Conservation (phyloP, 495 filamentous ascomycete species). For the Penicillium herquei region DNA sequence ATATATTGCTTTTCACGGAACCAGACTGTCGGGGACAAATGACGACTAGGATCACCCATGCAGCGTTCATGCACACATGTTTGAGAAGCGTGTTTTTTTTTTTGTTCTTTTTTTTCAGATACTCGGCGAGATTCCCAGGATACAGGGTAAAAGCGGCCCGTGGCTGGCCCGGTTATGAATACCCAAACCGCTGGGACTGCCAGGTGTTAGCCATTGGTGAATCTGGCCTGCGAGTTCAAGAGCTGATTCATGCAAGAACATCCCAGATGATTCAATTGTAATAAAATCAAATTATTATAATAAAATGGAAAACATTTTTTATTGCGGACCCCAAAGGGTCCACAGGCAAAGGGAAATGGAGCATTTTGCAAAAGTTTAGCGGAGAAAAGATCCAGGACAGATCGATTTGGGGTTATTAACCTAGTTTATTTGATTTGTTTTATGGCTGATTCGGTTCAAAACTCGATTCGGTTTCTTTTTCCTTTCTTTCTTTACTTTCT, state of each 20-base stretch:
- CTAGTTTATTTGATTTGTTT: too few species aligned
- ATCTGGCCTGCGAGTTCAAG: slow-evolving; percentile 4
- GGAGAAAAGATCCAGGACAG: not conserved
- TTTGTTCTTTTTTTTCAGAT: not conserved
- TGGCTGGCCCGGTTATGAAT: slow-evolving; percentile 22
- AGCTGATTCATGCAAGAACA: not conserved
- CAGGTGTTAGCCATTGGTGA: slow-evolving; percentile 18
- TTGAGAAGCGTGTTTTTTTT: slow-evolving; percentile 6
- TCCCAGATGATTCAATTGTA: not conserved
- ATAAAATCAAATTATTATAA: not conserved
- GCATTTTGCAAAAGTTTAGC: not conserved
- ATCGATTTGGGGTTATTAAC: not conserved
- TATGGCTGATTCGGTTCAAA: too few species aligned
- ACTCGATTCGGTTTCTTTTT: too few species aligned
- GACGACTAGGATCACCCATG: slow-evolving; percentile 9
- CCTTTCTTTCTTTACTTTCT: too few species aligned
- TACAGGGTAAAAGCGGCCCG: slow-evolving; percentile 15
- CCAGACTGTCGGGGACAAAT: slow-evolving; percentile 2
- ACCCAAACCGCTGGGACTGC: slow-evolving; percentile 20
- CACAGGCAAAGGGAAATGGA: not conserved
- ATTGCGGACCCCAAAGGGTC: not conserved
- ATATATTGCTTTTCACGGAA: not conserved
- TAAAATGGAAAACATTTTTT: not conserved
- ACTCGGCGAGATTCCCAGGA: slow-evolving; percentile 10
- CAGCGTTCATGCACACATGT: slow-evolving; percentile 5